These are phyloP conservation scores for Alternaria incomplexa DNA, from an alignment of 2,329 filamentous ascomycete species.

Conservation along the genomic window DNA sequence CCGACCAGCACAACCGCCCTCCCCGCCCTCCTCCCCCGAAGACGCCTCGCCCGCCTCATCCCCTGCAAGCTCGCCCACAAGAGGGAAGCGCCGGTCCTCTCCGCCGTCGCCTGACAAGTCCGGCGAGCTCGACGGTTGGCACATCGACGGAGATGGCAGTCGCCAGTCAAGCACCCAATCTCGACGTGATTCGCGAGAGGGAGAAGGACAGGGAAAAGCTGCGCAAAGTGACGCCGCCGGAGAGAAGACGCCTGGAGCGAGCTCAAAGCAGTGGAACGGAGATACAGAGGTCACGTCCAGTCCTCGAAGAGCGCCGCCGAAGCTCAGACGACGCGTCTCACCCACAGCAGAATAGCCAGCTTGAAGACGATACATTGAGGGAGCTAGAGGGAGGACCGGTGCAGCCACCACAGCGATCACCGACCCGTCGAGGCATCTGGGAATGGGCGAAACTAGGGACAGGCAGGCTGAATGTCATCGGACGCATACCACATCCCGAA, in stretches of 20 bases:
- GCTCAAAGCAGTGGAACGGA: slow-evolving; percentile 10
- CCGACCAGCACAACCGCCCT: slow-evolving; percentile 39
- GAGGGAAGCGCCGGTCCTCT: slow-evolving; percentile 41
- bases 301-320: slow-evolving; percentile 43
- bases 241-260: slow-evolving; percentile 22
- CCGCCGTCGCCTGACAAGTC: slow-evolving; percentile 45
- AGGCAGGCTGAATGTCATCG: slow-evolving; percentile 36
- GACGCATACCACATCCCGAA: slow-evolving; percentile 36
- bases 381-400: slow-evolving; percentile 1
- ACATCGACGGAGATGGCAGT: slow-evolving; percentile 40
- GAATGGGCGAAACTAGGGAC: slow-evolving; percentile 43
- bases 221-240: slow-evolving; percentile 30
- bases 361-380: slow-evolving; percentile 4
- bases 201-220: slow-evolving; percentile 33
- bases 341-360: slow-evolving; percentile 23
- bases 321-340: slow-evolving; percentile 41
- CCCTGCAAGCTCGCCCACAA: slow-evolving; percentile 41
- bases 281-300: slow-evolving; percentile 32
- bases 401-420: slow-evolving; percentile 18
- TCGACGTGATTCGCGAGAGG: slow-evolving; percentile 27
- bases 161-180: slow-evolving; percentile 34
- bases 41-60: slow-evolving; percentile 31
- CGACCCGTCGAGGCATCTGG: slow-evolving; percentile 40
- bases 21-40: slow-evolving; percentile 36
- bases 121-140: slow-evolving; percentile 42